Conservation (phyloP, 2,329 filamentous ascomycete genomes). For the Fusarium sp. region DNA sequence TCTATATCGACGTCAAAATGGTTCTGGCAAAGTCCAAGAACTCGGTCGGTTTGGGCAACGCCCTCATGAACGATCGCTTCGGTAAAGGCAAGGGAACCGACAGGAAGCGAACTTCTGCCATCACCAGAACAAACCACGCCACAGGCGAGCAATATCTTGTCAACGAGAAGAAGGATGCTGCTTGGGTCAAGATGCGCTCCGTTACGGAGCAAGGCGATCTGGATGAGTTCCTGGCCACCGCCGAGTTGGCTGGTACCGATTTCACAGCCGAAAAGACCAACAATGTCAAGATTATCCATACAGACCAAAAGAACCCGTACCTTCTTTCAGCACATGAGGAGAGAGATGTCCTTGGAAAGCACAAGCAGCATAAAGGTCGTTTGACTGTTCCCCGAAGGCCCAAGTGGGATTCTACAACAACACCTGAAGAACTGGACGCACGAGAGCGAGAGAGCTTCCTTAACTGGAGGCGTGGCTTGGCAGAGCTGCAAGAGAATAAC, state of each 20-base stretch:
- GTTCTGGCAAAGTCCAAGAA: conserved; percentile 90
- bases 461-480: conserved; percentile 88
- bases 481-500: conserved; percentile 92
- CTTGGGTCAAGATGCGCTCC: conserved; percentile 99
- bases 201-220: conserved; percentile 96
- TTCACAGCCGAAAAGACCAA: conserved; percentile 99
- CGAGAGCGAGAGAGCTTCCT: conserved; percentile 84
- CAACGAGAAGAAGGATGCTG: conserved; percentile 88
- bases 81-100: conserved; percentile 89
- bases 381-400: conserved; percentile 92
- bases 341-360: conserved; percentile 79
- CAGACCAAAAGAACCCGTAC: conserved; percentile 95
- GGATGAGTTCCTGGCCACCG: conserved; percentile 95
- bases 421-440: conserved; percentile 81
- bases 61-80: conserved; percentile 98
- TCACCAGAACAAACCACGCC: conserved; percentile 77
- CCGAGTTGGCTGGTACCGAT: conserved; percentile 96
- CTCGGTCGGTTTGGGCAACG: conserved; percentile 92
- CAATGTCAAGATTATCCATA: conserved; percentile 98
- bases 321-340: conserved; percentile 88
- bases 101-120: conserved; percentile 73
- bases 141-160: conserved; percentile 93
- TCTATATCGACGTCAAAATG: conserved; percentile 55
- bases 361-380: conserved; percentile 79
- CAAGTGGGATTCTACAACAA: conserved; percentile 87